Conservation (phyloP, 768 basidiomycete genomes). For the Tylopilus balloui region DNA sequence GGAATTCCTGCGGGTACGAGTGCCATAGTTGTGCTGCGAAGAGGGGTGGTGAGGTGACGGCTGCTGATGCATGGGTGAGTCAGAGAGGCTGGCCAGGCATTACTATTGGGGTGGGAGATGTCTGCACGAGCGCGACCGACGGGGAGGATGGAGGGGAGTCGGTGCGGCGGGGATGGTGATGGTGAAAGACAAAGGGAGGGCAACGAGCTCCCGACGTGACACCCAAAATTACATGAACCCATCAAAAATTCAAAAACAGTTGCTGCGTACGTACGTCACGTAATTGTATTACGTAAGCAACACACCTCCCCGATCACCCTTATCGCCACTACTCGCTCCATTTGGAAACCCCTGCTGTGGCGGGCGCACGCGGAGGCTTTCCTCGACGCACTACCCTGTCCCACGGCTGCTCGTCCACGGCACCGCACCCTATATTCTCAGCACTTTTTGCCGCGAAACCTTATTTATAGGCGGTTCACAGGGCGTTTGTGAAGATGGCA, state of each 20-base stretch:
- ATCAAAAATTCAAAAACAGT: constrained; percentile 34
- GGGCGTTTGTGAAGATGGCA: not conserved
- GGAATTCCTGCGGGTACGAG: constrained; percentile 50
- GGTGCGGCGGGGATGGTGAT: constrained; percentile 22
- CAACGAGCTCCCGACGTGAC: constrained; percentile 25
- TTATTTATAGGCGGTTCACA: not conserved
- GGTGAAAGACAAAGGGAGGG: constrained; percentile 28
- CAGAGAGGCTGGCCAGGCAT: constrained; percentile 19
- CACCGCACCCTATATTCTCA: not conserved
- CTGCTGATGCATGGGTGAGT: constrained; percentile 16
- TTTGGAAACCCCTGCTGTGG: not conserved
- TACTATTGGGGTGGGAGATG: constrained; percentile 9
- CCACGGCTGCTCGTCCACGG: too few species aligned
- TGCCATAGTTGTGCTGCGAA: constrained; percentile 44
- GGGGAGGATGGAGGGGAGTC: constrained; percentile 8
- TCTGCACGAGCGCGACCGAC: not conserved
- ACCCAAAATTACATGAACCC: constrained; percentile 28
- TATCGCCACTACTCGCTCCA: not conserved
- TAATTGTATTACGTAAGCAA: constrained; percentile 27
- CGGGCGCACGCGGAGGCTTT: not conserved
- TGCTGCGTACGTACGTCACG: constrained; percentile 29
- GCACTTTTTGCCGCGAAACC: not conserved
- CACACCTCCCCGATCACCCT: constrained; percentile 21
- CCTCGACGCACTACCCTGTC: not conserved
- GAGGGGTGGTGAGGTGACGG: constrained; percentile 9